phyloP scores from a whole-genome alignment of 2,329 filamentous ascomycete genomes.

The Dryadomyces quercus-mongolicae region DNA sequence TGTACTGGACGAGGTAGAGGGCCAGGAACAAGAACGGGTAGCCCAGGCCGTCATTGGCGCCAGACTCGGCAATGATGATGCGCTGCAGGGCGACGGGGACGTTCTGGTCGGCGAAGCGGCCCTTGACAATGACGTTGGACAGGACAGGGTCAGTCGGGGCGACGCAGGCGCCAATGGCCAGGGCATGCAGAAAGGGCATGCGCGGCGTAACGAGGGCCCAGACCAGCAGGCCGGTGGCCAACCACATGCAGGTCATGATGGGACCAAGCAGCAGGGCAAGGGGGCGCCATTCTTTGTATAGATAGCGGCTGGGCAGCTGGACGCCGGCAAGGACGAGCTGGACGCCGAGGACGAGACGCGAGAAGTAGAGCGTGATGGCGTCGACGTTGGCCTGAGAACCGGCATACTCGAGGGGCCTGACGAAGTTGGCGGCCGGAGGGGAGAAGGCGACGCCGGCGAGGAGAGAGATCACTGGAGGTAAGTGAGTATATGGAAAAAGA shows the following conservation, averaged over 20 bases:
- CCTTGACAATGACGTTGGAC: constrained; percentile 80
- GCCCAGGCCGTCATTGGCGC: constrained; percentile 78
- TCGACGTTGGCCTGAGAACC: constrained; percentile 45
- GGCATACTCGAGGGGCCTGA: constrained; percentile 67
- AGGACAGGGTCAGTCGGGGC: constrained; percentile 84
- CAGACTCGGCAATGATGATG: constrained; percentile 71
- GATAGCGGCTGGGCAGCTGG: constrained; percentile 73
- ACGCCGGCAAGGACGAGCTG: constrained; percentile 83
- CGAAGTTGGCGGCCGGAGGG: constrained; percentile 62
- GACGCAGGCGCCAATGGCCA: constrained; percentile 75
- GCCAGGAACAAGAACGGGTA: constrained; percentile 84
- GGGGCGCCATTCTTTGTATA: constrained; percentile 66
- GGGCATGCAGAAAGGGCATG: constrained; percentile 62
- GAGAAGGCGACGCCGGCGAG: constrained; percentile 69
- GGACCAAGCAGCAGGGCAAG: constrained; percentile 66
- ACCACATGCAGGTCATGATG: constrained; percentile 80
- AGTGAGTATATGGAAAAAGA: background rate
- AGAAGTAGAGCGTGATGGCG: constrained; percentile 70
- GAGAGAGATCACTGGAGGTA: constrained; percentile 61
- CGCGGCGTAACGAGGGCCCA: constrained; percentile 59
- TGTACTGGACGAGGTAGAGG: constrained; percentile 71
- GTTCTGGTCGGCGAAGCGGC: constrained; percentile 71
- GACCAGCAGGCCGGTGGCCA: constrained; percentile 65
- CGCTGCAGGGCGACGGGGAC: constrained; percentile 71
- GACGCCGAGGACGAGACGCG: constrained; percentile 75